phyloP scores from a whole-genome alignment of 306 rosid genomes.

The Malus orientalis region DNA sequence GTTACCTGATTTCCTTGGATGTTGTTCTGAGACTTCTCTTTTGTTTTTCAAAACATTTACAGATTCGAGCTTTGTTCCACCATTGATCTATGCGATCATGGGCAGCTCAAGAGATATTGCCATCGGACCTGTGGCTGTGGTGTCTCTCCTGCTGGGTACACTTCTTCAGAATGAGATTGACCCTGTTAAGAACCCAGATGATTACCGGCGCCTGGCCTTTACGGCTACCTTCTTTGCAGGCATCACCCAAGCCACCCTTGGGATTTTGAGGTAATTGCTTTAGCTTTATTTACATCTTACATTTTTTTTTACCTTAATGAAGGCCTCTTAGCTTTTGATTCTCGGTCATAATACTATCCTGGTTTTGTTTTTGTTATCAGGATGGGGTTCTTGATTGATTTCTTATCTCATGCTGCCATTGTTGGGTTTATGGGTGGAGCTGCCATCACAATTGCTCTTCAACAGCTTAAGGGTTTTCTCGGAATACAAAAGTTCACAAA shows the following conservation, averaged over 20 bases:
- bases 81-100: slow-evolving; percentile 83
- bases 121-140: slow-evolving; percentile 95
- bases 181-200: slow-evolving; percentile 32
- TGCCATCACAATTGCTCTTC: slow-evolving; percentile 94
- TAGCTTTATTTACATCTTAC: not conserved
- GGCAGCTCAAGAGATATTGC: slow-evolving; percentile 98
- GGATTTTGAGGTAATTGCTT: slow-evolving; percentile 55
- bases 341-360: not conserved
- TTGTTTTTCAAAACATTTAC: slow-evolving; percentile 14
- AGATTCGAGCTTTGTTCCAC: slow-evolving; percentile 97
- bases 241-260: slow-evolving; percentile 87
- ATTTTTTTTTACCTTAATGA: not conserved
- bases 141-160: slow-evolving; percentile 85
- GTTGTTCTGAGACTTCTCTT: slow-evolving; percentile 17
- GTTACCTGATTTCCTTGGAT: not conserved
- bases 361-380: slow-evolving; percentile 29
- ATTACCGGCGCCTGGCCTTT: slow-evolving; percentile 74
- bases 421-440: slow-evolving; percentile 99
- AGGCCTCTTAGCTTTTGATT: not conserved
- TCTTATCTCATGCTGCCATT: slow-evolving; percentile 94
- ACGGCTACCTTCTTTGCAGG: slow-evolving; percentile 97
- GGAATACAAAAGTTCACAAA: slow-evolving; percentile 69
- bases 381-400: slow-evolving; percentile 93
- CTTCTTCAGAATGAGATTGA: slow-evolving; percentile 65
- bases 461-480: slow-evolving; percentile 92